Conservation (phyloP, 1,139 yeast genomes). For the Candida albicans region DNA sequence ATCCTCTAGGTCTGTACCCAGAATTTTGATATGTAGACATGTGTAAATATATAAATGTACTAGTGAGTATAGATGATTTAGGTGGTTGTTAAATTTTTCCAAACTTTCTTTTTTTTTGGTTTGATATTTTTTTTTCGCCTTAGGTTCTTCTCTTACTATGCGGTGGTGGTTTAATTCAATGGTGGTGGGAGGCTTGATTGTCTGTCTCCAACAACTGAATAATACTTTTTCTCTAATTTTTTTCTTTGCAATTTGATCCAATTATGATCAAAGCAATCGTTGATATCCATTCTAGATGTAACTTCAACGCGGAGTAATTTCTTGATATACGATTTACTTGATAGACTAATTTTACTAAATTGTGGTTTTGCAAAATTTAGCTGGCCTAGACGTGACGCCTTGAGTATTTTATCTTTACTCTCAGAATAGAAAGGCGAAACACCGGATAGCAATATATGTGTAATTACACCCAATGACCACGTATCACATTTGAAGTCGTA, state of each 20-base stretch:
- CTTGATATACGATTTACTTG: conserved; percentile 46
- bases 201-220: conserved; percentile 8
- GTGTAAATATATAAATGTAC: background rate
- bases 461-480: conserved; percentile 66
- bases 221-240: conserved; percentile 19
- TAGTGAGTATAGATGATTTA: background rate
- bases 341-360: conserved; percentile 39
- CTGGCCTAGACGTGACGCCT: conserved; percentile 39
- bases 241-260: conserved; percentile 40
- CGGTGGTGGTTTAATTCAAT: conserved; percentile 2
- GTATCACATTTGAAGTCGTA: conserved; percentile 60
- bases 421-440: conserved; percentile 61
- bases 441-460: conserved; percentile 57
- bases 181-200: background rate
- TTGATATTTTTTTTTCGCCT: background rate
- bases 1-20: conserved; percentile 11
- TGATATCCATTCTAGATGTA: conserved; percentile 30
- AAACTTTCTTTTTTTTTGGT: background rate
- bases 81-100: background rate
- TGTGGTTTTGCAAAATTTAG: conserved; percentile 37
- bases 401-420: conserved; percentile 35
- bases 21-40: conserved; percentile 11
- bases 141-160: background rate
- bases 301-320: conserved; percentile 41
- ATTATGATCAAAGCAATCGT: conserved; percentile 31